These are phyloP conservation scores for Lepiota brunneoincarnata DNA, from an alignment of 768 basidiomycete species.

Conservation along the genomic window DNA sequence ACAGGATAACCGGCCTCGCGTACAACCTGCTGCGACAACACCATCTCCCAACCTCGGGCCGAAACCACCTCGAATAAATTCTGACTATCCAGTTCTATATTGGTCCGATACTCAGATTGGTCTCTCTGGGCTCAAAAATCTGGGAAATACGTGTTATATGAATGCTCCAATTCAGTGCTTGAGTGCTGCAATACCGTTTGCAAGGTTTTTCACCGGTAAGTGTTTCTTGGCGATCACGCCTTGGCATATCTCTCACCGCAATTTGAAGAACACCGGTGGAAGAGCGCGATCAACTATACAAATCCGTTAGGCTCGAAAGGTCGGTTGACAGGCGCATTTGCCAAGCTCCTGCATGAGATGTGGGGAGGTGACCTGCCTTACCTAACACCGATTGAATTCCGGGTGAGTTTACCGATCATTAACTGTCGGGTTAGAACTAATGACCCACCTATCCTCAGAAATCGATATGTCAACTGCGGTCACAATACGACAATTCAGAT, in stretches of 20 bases:
- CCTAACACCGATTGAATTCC: constrained; percentile 77
- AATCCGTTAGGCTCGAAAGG: constrained; percentile 92
- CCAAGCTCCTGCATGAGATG: constrained; percentile 78
- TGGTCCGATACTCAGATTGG: constrained; percentile 83
- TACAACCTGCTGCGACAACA: constrained; percentile 34
- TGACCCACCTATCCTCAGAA: constrained; percentile 25
- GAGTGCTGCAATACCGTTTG: constrained; percentile 91
- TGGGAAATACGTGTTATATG: constrained; percentile 99
- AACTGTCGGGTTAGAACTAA: background rate
- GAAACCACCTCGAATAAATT: constrained; percentile 62
- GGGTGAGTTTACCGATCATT: constrained; percentile 47
- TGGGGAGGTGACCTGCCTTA: constrained; percentile 86
- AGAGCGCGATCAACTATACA: constrained; percentile 74
- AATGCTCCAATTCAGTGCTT: constrained; percentile 97
- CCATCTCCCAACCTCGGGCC: constrained; percentile 28
- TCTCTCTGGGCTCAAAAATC: constrained; percentile 86
- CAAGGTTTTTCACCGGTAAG: constrained; percentile 87
- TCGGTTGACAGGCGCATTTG: constrained; percentile 75
- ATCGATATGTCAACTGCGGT: constrained; percentile 47
- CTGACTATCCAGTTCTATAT: constrained; percentile 79
- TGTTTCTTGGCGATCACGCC: background rate
- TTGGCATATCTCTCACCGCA: constrained; percentile 12
- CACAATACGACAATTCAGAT: constrained; percentile 80
- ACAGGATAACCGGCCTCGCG: constrained; percentile 69
- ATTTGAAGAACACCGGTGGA: constrained; percentile 72